Evolutionary conservation across 2,329 filamentous ascomycete genomes (phyloP).

Genomic region (Diplodia sapinea): DNA sequence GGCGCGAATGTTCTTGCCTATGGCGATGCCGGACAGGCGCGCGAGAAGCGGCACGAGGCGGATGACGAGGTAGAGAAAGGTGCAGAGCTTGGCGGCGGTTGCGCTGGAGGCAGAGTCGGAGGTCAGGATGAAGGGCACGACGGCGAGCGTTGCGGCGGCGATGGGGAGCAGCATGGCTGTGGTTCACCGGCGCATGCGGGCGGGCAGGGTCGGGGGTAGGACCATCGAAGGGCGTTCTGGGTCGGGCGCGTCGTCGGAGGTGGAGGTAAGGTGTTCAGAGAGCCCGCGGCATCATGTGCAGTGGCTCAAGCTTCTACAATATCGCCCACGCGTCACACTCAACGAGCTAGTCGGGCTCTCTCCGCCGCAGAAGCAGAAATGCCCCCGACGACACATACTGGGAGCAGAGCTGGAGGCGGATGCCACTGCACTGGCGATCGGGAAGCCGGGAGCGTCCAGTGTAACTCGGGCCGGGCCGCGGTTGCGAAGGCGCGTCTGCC

Average conservation of each 20-base stretch:
- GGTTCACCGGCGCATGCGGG: slow-evolving; percentile 28
- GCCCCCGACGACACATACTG: background rate
- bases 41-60: slow-evolving; percentile 41
- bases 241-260: slow-evolving; percentile 1
- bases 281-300: slow-evolving; percentile 28
- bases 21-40: slow-evolving; percentile 38
- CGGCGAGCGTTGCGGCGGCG: slow-evolving; percentile 31
- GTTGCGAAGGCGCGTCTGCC: background rate
- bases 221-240: slow-evolving; percentile 17
- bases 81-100: slow-evolving; percentile 26
- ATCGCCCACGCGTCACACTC: slow-evolving; percentile 3
- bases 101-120: slow-evolving; percentile 24
- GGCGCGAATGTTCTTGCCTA: slow-evolving; percentile 43
- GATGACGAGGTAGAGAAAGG: slow-evolving; percentile 34
- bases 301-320: slow-evolving; percentile 29
- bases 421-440: background rate
- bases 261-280: slow-evolving; percentile 30
- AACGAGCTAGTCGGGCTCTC: background rate
- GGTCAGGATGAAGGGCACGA: slow-evolving; percentile 40
- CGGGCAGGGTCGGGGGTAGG: background rate
- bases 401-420: background rate
- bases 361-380: background rate
- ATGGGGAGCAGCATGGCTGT: slow-evolving; percentile 33
- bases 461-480: slow-evolving; percentile 11
- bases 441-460: background rate